Base-by-base conservation (phyloP, 495 filamentous ascomycete species). In the Aspergillus affinis region DNA sequence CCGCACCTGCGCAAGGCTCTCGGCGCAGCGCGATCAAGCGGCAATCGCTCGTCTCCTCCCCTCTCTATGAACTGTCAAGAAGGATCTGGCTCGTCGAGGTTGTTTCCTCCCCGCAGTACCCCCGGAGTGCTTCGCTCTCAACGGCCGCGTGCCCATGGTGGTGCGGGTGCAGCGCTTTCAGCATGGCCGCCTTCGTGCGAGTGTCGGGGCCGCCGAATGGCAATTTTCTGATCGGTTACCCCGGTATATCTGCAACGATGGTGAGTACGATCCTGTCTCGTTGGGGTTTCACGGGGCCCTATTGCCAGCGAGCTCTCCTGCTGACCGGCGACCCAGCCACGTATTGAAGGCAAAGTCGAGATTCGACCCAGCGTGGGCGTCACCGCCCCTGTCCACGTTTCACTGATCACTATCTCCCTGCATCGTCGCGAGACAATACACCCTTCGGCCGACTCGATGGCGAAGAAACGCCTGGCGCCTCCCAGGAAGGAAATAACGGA, bases 291-390 rank as follows among this genome's bases (percentile, higher is more conserved):
- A 27, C 27, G 26, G 26, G 19, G n/a, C 17, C 17, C 23, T 26
- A 4, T 4, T 48, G 41, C 15, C 20, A 29, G 21, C 41, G 26
- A 54, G 30, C 30, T 20, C 18, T 57, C 26, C 26, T 55, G 32
- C 44, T 59, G 45, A 60, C 32, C 57, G 17, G 53, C 54, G 45
- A 15, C 44, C 52, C 32, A 97, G 91, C 94, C 94, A 60, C 87
- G 94, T 64, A 91, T 98, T 75, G 92, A 97, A 78, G 94, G 94
- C 58, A 97, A 95, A 75, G 94, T 98, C 72, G 94, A 98, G 78
- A 96, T 98, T 63, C 88, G 94, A 57, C 95, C 94, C 36, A 82
- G 82, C 63, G 78, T 84, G 44, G 94, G 94, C 44, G 85, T 89
- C 65, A 90, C 91, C 29, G 91, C 91, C 10, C 91, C 94, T 19